Conservation (phyloP, 768 basidiomycete species). For the Termitomyces eurrhizus region DNA sequence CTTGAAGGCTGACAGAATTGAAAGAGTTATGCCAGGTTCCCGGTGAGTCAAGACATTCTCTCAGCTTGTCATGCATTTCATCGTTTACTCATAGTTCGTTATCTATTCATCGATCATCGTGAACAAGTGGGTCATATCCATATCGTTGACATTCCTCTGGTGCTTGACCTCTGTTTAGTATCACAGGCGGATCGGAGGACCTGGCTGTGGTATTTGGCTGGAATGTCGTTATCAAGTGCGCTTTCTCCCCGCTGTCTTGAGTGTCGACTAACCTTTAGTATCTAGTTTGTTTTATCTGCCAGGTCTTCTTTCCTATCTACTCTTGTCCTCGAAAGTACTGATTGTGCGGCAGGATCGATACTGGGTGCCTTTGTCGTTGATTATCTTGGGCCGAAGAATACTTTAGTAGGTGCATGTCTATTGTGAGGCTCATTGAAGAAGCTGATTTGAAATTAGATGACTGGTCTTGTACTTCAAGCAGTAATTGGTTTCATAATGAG, state of each 20-base stretch:
- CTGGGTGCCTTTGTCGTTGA: constrained; percentile 77
- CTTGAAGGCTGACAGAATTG: background rate
- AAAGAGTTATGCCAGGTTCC: constrained; percentile 39
- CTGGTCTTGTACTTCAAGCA: constrained; percentile 67
- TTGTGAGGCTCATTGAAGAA: background rate
- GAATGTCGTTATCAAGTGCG: constrained; percentile 81
- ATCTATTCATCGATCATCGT: constrained; percentile 77
- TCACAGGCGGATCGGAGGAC: constrained; percentile 50
- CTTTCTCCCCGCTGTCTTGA: background rate
- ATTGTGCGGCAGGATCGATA: constrained; percentile 58
- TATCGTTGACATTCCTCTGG: background rate
- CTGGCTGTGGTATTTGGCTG: constrained; percentile 73
- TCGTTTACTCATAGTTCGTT: constrained; percentile 48
- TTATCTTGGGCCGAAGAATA: constrained; percentile 67
- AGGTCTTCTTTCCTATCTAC: constrained; percentile 16
- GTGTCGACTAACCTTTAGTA: background rate
- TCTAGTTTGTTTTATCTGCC: constrained; percentile 36
- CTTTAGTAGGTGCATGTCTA: constrained; percentile 44
- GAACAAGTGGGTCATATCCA: constrained; percentile 39
- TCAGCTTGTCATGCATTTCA: background rate
- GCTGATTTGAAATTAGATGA: constrained; percentile 40
- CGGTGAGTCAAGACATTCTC: constrained; percentile 36
- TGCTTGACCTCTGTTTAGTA: constrained; percentile 28
- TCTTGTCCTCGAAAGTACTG: background rate
- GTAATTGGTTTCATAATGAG: constrained; percentile 87